These are phyloP conservation scores for Penicillium parvum DNA, from an alignment of 495 filamentous ascomycete species.

Conservation along the genomic window DNA sequence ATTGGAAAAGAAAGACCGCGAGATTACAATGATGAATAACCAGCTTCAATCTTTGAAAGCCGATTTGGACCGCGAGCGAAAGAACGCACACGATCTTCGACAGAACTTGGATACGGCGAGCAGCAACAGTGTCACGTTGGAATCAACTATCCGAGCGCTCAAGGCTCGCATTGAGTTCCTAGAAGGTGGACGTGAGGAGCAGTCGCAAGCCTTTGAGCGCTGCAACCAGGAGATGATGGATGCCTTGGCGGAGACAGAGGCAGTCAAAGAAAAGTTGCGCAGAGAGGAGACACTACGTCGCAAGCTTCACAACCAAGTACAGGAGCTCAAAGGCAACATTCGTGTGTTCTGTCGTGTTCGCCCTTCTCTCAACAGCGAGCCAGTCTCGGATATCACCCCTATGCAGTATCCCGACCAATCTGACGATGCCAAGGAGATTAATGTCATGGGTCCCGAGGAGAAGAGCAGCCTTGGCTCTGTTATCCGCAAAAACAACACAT, in stretches of 20 bases:
- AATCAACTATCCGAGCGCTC: conserved; percentile 68
- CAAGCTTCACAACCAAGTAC: conserved; percentile 94
- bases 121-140: conserved; percentile 60
- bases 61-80: conserved; percentile 61
- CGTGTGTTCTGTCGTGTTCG: conserved; percentile 96
- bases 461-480: conserved; percentile 74
- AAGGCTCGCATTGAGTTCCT: conserved; percentile 79
- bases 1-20: conserved; percentile 57
- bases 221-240: conserved; percentile 75
- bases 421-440: conserved; percentile 79
- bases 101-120: conserved; percentile 61
- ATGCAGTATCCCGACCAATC: conserved; percentile 73
- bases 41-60: conserved; percentile 50
- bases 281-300: conserved; percentile 87
- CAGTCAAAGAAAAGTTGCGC: conserved; percentile 76
- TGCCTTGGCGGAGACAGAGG: conserved; percentile 61
- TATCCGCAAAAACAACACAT: conserved; percentile 71
- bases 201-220: conserved; percentile 71
- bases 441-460: conserved; percentile 76
- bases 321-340: conserved; percentile 99
- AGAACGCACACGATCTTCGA: conserved; percentile 50
- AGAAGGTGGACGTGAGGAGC: conserved; percentile 80
- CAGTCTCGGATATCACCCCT: conserved; percentile 56
- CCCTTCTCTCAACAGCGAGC: conserved; percentile 59
- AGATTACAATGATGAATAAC: conserved; percentile 50